Percentiles rank a stretch among this genome's conserved stretches.
phyloP scores from a whole-genome alignment of 768 basidiomycete genomes.

The Kockovaella imperatae region DNA sequence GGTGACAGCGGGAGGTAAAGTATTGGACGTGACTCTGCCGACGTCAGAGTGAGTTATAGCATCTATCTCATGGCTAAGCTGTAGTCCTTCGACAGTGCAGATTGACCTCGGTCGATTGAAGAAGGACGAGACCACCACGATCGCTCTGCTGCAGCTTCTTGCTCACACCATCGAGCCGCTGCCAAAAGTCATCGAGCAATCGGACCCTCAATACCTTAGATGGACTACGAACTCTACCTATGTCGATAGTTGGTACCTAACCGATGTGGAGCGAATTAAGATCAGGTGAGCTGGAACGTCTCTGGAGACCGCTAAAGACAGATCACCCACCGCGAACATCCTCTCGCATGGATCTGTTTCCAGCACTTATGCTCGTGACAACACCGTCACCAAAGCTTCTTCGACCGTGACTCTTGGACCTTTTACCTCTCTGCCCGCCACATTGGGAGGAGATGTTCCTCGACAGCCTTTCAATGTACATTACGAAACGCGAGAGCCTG shows the following conservation, averaged over 20 bases:
- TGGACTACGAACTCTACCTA: slow-evolving; percentile 65
- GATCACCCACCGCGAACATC: slow-evolving; percentile 64
- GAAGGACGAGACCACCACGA: slow-evolving; percentile 57
- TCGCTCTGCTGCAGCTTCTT: slow-evolving; percentile 71
- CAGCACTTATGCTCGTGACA: slow-evolving; percentile 52
- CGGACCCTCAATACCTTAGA: slow-evolving; percentile 68
- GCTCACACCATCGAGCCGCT: slow-evolving; percentile 70
- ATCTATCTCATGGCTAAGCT: background rate
- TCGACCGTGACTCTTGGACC: slow-evolving; percentile 83
- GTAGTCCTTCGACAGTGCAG: slow-evolving; percentile 24
- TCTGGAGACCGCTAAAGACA: slow-evolving; percentile 34
- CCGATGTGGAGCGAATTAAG: slow-evolving; percentile 76
- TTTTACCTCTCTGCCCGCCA: slow-evolving; percentile 62
- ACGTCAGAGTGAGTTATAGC: slow-evolving; percentile 12
- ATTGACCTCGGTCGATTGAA: slow-evolving; percentile 18
- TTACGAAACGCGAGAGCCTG: slow-evolving; percentile 73
- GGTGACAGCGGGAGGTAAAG: slow-evolving; percentile 36
- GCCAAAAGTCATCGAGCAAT: slow-evolving; percentile 65
- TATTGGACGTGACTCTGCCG: slow-evolving; percentile 10
- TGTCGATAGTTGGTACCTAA: slow-evolving; percentile 74
- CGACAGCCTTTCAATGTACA: slow-evolving; percentile 65
- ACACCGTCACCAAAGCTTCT: slow-evolving; percentile 64
- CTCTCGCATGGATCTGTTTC: slow-evolving; percentile 55
- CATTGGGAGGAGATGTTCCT: slow-evolving; percentile 57
- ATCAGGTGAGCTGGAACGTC: slow-evolving; percentile 55